Conservation (phyloP, 2,329 filamentous ascomycete genomes). For the Alternaria sp. region DNA sequence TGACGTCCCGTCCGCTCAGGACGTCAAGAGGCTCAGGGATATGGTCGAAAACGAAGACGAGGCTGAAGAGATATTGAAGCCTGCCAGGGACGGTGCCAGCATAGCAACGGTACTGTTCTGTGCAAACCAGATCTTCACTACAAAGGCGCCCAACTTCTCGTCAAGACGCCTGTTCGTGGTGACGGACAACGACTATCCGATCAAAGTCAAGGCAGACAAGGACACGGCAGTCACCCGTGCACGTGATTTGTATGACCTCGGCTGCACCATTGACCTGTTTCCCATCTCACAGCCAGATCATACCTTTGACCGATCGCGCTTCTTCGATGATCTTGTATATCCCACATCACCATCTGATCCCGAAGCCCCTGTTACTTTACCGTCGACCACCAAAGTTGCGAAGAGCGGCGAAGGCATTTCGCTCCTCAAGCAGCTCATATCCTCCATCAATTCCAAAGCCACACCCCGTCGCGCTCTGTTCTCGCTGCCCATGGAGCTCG, state of each 20-base stretch:
- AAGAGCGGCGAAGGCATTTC: conserved; percentile 77
- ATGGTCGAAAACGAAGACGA: conserved; percentile 81
- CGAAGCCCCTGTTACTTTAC: conserved; percentile 65
- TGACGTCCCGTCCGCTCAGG: conserved; percentile 82
- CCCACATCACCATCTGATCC: conserved; percentile 70
- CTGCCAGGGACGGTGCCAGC: conserved; percentile 71
- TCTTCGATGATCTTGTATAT: conserved; percentile 97
- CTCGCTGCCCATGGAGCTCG: conserved; percentile 85
- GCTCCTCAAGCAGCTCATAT: conserved; percentile 78
- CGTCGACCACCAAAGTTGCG: conserved; percentile 64
- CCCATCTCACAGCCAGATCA: conserved; percentile 76
- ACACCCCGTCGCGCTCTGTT: conserved; percentile 86
- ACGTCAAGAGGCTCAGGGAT: conserved; percentile 79
- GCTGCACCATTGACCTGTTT: conserved; percentile 90
- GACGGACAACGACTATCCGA: conserved; percentile 88
- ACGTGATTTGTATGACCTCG: conserved; percentile 93
- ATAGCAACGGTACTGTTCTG: conserved; percentile 94
- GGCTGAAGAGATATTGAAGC: conserved; percentile 70
- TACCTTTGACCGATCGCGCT: conserved; percentile 80
- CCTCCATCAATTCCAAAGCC: conserved; percentile 89
- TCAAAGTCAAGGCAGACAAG: conserved; percentile 71
- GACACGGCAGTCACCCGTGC: conserved; percentile 83
- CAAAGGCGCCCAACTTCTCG: conserved; percentile 90
- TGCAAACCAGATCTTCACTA: conserved; percentile 95
- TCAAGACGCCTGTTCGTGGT: conserved; percentile 94